A percentile compares a stretch with the other conserved stretches of the same genome.
These are phyloP conservation scores for Aphanocladium album DNA, from an alignment of 2,329 filamentous ascomycete species.

Conservation along the genomic window DNA sequence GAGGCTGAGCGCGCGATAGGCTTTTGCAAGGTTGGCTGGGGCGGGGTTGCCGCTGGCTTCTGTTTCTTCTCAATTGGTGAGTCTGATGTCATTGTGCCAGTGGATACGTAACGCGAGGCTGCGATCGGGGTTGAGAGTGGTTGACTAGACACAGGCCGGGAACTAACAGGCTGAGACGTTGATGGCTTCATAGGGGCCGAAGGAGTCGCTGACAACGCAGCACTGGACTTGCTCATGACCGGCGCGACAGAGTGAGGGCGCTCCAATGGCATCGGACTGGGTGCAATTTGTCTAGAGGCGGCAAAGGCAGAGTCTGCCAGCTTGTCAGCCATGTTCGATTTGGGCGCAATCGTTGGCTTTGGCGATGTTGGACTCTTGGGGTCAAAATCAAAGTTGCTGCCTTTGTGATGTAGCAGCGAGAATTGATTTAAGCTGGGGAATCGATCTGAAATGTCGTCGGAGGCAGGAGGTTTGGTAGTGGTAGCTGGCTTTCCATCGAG, in stretches of 20 bases:
- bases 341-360: constrained; percentile 48
- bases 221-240: constrained; percentile 16
- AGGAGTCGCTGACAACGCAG: constrained; percentile 13
- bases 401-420: constrained; percentile 78
- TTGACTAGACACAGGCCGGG: constrained; percentile 22
- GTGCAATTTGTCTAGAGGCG: not conserved
- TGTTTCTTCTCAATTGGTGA: constrained; percentile 47
- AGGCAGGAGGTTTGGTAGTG: constrained; percentile 42
- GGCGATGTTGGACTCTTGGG: constrained; percentile 42
- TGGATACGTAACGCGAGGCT: constrained; percentile 44
- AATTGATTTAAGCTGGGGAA: constrained; percentile 95
- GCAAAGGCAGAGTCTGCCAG: constrained; percentile 83
- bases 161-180: constrained; percentile 29
- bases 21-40: constrained; percentile 22
- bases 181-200: constrained; percentile 25
- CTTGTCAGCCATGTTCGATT: constrained; percentile 65
- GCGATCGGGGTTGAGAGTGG: not conserved
- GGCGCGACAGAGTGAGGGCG: constrained; percentile 29
- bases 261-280: not conserved
- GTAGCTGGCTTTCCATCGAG: constrained; percentile 59
- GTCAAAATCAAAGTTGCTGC: constrained; percentile 80
- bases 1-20: constrained; percentile 2
- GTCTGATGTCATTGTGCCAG: constrained; percentile 74
- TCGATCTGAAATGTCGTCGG: constrained; percentile 75
- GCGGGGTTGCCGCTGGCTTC: constrained; percentile 26